phyloP scores from a whole-genome alignment of 2,329 filamentous ascomycete species.

The Fusarium falciforme region DNA sequence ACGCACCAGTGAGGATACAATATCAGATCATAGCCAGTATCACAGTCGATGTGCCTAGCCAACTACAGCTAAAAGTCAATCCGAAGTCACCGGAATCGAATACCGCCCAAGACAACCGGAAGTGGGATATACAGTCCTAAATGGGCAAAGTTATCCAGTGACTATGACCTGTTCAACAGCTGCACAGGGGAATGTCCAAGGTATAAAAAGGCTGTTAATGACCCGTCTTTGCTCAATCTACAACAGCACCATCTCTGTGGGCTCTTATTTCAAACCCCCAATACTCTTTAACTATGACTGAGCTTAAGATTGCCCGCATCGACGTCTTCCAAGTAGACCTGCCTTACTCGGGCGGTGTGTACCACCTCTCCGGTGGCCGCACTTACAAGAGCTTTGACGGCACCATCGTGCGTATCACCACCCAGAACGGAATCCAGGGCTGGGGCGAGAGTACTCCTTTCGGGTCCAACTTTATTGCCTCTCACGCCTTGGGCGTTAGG shows the following conservation, averaged over 20 bases:
- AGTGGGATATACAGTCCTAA: not conserved
- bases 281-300: not conserved
- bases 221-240: not conserved
- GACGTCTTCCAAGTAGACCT: constrained; percentile 17
- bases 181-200: not conserved
- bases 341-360: constrained; percentile 16
- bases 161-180: no score
- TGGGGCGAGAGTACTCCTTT: constrained; percentile 23
- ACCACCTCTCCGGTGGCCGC: constrained; percentile 10
- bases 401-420: constrained; percentile 21
- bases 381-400: constrained; percentile 6
- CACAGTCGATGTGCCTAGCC: not conserved
- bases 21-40: not conserved
- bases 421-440: constrained; percentile 14
- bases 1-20: not conserved
- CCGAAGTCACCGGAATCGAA: not conserved
- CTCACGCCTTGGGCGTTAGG: constrained; percentile 9
- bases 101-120: not conserved
- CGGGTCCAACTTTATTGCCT: constrained; percentile 10
- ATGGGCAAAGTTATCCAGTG: not conserved
- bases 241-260: not conserved
- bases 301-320: constrained; percentile 18
- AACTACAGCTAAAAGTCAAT: not conserved
- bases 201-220: not conserved
- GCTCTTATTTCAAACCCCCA: not conserved